phyloP scores from a whole-genome alignment of 768 basidiomycete species.

The Rhodosporidiobolus sp. region DNA sequence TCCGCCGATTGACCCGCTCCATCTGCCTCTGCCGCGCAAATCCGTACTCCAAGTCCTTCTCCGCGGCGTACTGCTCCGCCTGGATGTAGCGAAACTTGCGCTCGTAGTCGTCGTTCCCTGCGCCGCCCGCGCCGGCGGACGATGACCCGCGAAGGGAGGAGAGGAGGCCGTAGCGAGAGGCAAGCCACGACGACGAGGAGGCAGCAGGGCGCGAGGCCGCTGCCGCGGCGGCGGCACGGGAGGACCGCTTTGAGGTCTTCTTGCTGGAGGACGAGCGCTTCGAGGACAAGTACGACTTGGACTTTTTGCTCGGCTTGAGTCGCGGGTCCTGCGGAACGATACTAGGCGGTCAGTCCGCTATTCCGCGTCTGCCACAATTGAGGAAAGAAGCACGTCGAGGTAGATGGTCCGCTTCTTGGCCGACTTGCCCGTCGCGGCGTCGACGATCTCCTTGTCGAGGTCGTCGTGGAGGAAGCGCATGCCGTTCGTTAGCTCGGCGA shows the following conservation, averaged over 20 bases:
- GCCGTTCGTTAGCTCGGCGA: conserved; percentile 32
- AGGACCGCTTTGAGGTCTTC: not conserved
- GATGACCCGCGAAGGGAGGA: not conserved
- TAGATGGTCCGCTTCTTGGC: conserved; percentile 11
- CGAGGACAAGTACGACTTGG: not conserved
- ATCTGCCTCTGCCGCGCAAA: conserved; percentile 20
- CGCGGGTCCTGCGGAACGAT: too few species aligned
- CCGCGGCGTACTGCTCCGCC: conserved; percentile 9
- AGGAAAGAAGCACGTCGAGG: not conserved
- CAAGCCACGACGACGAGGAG: not conserved
- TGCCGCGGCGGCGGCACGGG: not conserved
- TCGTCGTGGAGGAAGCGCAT: conserved; percentile 33
- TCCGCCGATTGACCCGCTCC: conserved; percentile 8
- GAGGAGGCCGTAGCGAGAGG: not conserved
- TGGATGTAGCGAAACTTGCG: conserved; percentile 8
- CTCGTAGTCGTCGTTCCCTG: conserved; percentile 7
- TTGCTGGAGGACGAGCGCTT: not conserved
- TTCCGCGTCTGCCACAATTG: too few species aligned
- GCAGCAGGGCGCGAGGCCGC: not conserved
- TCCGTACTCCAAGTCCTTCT: conserved; percentile 35
- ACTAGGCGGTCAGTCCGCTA: too few species aligned
- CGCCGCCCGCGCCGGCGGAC: not conserved
- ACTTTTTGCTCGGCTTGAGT: not conserved
- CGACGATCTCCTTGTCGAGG: conserved; percentile 34
- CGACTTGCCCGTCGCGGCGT: conserved; percentile 16